phyloP scores from a whole-genome alignment of 768 basidiomycete genomes.

The Solioccasus polychromus region DNA sequence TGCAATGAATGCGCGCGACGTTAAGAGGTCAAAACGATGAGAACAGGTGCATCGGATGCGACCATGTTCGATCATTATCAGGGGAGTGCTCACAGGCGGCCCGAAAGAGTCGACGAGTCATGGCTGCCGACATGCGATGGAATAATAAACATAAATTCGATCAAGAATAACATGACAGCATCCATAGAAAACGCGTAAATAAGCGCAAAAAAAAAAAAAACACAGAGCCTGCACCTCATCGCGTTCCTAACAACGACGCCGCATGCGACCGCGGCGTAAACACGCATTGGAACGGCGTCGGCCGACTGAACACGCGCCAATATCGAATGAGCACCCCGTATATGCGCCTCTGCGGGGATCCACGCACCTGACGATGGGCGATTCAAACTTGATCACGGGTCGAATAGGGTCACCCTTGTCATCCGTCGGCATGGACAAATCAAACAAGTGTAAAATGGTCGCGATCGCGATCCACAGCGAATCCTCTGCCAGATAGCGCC shows the following conservation, averaged over 20 bases:
- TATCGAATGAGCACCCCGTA: background rate
- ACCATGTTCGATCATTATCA: no score
- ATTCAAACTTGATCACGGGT: background rate
- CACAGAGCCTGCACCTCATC: no score
- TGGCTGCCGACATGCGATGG: no score
- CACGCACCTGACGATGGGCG: slow-evolving; percentile 1
- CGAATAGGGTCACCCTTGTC: background rate
- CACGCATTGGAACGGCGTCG: background rate
- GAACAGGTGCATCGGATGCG: no score
- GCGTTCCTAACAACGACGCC: background rate
- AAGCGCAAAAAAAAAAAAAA: no score
- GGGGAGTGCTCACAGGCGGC: no score
- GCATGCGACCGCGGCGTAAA: slow-evolving; percentile 1
- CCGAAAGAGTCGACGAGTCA: no score
- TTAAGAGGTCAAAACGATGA: no score
- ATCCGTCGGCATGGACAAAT: slow-evolving; percentile 2
- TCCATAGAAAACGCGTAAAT: no score
- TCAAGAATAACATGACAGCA: no score
- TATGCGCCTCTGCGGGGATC: background rate
- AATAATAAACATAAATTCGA: no score
- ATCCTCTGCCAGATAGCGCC: slow-evolving; percentile 4
- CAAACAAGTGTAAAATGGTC: slow-evolving; percentile 1
- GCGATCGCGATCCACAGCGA: slow-evolving; percentile 3
- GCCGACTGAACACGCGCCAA: background rate
- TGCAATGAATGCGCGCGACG: no score